Evolutionary conservation across 2,329 filamentous ascomycete species (phyloP), one percentile per base, ranked within the genome.

Genomic region (Dendrostoma leiphaemia): DNA sequence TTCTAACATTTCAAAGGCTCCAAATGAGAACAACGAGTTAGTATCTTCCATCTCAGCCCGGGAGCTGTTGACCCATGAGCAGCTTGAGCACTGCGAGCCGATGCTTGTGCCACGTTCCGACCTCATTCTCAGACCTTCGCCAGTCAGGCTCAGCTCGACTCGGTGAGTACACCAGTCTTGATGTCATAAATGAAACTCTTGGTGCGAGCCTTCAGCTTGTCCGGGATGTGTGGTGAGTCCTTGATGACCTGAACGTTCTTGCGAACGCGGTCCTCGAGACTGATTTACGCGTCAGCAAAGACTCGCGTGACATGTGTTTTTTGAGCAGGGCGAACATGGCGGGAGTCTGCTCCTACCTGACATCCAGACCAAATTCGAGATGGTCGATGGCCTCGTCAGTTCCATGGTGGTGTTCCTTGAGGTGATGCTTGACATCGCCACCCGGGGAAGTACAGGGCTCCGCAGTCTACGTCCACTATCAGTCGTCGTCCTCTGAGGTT

Each of bases 141-240:
- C 7, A 32, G n/a, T 32, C 31, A 10, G 12, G 31, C 31, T 32
- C 31, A 32, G 31, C 3, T 9, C 6, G 32, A 1, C 23, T 53
- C 43, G 5, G 26, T 47, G 15, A 53, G 32, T 26, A 17, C 28
- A 3, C 50, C 50, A 1, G 50, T 53, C 41, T 53, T 53, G 17
- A 53, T 38, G 5, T 47, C 28, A n/a, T 53, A 47, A 5, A 47
- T 41, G 7, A 53, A 6, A 4, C 50, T 43, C 26, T 47, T 40
- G 7, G 50, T 53, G 15, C 34, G 50, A 38, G 41, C 50, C 10
- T 52, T 52, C 31, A 52, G 50, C 41, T 52, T 41, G 3, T 40
- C 32, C 5, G 32, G 32, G 26, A 52, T 19, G 9, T 46, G 45
- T 13, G 41, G 50, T 5, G 50, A 52, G n/a, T 46, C 41, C 24